phyloP scores from a whole-genome alignment of 768 basidiomycete species.

The Trametes punicea region DNA sequence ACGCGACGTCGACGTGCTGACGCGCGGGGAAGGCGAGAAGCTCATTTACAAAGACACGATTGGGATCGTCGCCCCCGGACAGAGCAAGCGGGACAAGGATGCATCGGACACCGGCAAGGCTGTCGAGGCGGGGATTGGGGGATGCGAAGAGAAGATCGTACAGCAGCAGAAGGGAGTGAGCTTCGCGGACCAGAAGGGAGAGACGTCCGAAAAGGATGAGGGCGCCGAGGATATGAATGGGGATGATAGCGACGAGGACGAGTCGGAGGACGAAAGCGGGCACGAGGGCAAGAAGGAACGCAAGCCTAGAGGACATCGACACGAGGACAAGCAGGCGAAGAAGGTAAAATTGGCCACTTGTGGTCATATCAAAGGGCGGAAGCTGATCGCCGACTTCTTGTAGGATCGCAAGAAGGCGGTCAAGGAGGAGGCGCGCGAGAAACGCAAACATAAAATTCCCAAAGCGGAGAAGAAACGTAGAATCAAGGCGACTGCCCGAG shows the following conservation, averaged over 20 bases:
- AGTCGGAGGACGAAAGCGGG: conserved; percentile 32
- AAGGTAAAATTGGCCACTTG: conserved; percentile 49
- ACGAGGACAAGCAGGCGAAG: conserved; percentile 89
- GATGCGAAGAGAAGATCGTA: background rate
- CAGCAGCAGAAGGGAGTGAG: conserved; percentile 10
- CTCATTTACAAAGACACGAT: conserved; percentile 89
- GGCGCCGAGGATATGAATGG: conserved; percentile 26
- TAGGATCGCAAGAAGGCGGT: conserved; percentile 90
- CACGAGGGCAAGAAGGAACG: conserved; percentile 52
- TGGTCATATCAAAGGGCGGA: background rate
- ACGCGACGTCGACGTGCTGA: conserved; percentile 77
- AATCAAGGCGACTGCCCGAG: conserved; percentile 50
- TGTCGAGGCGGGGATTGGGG: conserved; percentile 6
- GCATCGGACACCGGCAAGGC: conserved; percentile 20
- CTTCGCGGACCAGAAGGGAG: conserved; percentile 18
- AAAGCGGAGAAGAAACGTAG: conserved; percentile 91
- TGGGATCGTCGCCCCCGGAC: conserved; percentile 57
- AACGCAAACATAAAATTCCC: conserved; percentile 89
- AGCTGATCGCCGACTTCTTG: conserved; percentile 14
- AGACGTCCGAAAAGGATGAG: conserved; percentile 21
- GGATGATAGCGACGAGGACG: conserved; percentile 20
- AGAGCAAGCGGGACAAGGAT: conserved; percentile 8
- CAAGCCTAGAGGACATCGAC: conserved; percentile 79
- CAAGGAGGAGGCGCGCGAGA: conserved; percentile 86
- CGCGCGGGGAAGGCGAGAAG: conserved; percentile 61